Evolutionary conservation across 805 yeast species (phyloP).

Genomic region (Candida michaelii): DNA sequence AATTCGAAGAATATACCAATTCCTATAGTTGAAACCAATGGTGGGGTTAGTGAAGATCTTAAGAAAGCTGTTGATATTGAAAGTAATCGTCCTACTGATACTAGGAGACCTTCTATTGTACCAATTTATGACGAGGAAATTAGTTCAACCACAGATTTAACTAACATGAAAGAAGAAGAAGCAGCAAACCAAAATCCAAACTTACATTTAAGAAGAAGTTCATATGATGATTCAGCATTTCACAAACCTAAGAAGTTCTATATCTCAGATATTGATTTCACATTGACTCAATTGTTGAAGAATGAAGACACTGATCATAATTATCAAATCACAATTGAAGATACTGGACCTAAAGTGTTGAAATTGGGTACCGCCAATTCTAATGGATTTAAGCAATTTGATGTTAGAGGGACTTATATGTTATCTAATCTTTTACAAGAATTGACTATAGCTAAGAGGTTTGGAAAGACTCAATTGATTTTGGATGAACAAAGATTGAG

Average conservation of each 20-base stretch:
- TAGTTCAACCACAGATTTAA: slow-evolving; percentile 13
- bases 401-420: slow-evolving; percentile 87
- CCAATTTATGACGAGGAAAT: slow-evolving; percentile 24
- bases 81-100: neutral
- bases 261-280: slow-evolving; percentile 71
- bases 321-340: slow-evolving; percentile 55
- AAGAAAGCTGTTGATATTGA: neutral
- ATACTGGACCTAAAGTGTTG: slow-evolving; percentile 31
- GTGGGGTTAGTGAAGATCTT: slow-evolving; percentile 4
- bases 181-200: slow-evolving; percentile 5
- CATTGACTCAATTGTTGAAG: slow-evolving; percentile 64
- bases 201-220: slow-evolving; percentile 28
- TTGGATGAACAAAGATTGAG: slow-evolving; percentile 80
- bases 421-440: slow-evolving; percentile 84
- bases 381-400: slow-evolving; percentile 70
- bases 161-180: slow-evolving; percentile 9
- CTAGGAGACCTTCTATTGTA: slow-evolving; percentile 27
- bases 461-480: slow-evolving; percentile 75
- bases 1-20: slow-evolving; percentile 6
- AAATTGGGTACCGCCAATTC: slow-evolving; percentile 69
- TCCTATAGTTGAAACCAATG: neutral
- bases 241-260: slow-evolving; percentile 52
- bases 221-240: slow-evolving; percentile 28
- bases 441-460: slow-evolving; percentile 77
- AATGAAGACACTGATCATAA: slow-evolving; percentile 85